These are phyloP conservation scores for Starmera dryadoides DNA, from an alignment of 805 yeast species.

Conservation along the genomic window DNA sequence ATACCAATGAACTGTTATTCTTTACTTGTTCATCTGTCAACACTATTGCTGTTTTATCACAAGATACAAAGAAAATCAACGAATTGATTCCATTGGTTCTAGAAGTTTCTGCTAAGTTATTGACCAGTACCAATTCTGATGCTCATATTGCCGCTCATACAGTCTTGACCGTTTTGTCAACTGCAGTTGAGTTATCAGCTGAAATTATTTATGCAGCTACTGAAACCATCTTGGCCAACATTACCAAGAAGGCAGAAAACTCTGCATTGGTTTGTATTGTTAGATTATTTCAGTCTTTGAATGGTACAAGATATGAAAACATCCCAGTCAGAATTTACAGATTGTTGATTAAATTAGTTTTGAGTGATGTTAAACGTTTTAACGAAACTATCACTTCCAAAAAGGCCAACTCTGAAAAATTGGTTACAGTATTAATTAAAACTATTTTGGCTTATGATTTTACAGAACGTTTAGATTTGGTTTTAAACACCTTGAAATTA, in stretches of 20 bases:
- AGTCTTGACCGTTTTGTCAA: constrained; percentile 65
- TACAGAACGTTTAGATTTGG: constrained; percentile 23
- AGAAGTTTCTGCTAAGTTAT: constrained; percentile 49
- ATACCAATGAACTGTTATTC: constrained; percentile 68
- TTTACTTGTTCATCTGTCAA: constrained; percentile 67
- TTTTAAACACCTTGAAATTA: constrained; percentile 29
- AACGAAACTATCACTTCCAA: constrained; percentile 21
- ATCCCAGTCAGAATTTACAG: constrained; percentile 31
- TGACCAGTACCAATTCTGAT: constrained; percentile 43
- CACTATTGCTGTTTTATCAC: constrained; percentile 50
- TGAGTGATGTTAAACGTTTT: constrained; percentile 15
- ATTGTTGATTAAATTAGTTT: constrained; percentile 21
- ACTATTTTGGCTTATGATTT: constrained; percentile 37
- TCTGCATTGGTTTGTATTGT: constrained; percentile 41
- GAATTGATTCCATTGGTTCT: constrained; percentile 48
- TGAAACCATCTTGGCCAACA: constrained; percentile 45
- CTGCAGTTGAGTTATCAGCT: constrained; percentile 59
- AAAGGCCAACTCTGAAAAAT: constrained; percentile 27
- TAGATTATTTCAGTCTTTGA: constrained; percentile 41
- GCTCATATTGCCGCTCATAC: constrained; percentile 82
- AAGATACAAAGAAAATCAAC: constrained; percentile 34
- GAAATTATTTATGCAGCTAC: constrained; percentile 54
- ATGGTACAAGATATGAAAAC: constrained; percentile 33
- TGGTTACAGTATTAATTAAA: constrained; percentile 36
- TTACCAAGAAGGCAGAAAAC: constrained; percentile 31